phyloP scores from a whole-genome alignment of 768 basidiomycete species.

The Botryobasidium botryosum region DNA sequence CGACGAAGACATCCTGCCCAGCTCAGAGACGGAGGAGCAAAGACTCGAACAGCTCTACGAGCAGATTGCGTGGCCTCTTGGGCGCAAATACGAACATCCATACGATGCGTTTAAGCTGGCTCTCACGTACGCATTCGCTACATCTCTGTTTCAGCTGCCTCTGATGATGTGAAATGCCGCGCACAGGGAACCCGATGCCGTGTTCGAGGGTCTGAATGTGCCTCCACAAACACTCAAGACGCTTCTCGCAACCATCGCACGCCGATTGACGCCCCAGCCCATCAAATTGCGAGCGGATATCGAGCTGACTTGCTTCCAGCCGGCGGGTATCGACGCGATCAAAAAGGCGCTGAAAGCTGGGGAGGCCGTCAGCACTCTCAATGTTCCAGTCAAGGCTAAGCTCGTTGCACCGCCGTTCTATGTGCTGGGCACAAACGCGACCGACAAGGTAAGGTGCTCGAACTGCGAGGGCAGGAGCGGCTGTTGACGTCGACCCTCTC shows the following conservation, averaged over 20 bases:
- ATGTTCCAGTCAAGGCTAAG: constrained; percentile 92
- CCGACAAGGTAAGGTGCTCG: constrained; percentile 57
- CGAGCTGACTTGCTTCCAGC: constrained; percentile 91
- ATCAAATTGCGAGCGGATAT: constrained; percentile 98
- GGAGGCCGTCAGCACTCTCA: constrained; percentile 66
- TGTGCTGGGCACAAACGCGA: constrained; percentile 88
- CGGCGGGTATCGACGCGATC: constrained; percentile 92
- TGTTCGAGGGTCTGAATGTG: constrained; percentile 54
- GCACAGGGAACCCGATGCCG: constrained; percentile 62
- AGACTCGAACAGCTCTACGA: constrained; percentile 79
- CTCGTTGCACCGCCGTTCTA: constrained; percentile 93
- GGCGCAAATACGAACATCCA: constrained; percentile 80
- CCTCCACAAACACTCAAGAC: constrained; percentile 39
- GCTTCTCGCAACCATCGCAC: constrained; percentile 72
- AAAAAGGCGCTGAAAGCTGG: constrained; percentile 80
- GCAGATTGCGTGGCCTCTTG: constrained; percentile 82
- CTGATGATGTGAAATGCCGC: too few relatives aligned
- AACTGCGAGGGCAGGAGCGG: neutral
- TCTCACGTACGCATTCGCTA: too few relatives aligned
- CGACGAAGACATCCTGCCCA: constrained; percentile 25
- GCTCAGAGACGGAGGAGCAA: constrained; percentile 46
- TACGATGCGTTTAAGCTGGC: constrained; percentile 97
- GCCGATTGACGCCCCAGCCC: constrained; percentile 91
- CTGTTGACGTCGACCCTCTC: neutral
- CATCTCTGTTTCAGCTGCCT: constrained; percentile 24